phyloP scores from a whole-genome alignment of 495 filamentous ascomycete genomes.

The Penicilliopsis zonata region DNA sequence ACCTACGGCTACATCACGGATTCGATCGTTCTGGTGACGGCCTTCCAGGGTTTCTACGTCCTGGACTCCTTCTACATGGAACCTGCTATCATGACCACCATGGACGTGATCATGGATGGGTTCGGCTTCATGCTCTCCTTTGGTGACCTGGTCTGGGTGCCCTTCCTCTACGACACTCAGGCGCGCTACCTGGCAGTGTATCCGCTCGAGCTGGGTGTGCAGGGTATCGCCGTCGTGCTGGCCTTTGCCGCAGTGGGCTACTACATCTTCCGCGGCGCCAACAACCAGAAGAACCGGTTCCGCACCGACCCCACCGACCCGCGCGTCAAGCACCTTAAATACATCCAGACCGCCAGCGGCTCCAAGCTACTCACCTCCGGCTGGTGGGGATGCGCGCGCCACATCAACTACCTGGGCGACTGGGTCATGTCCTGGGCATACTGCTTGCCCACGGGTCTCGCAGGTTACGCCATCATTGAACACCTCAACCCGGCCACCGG shows the following conservation, averaged over 20 bases:
- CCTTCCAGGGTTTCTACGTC: slow-evolving; percentile 74
- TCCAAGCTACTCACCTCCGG: slow-evolving; percentile 72
- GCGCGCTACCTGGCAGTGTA: slow-evolving; percentile 78
- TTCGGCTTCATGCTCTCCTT: slow-evolving; percentile 97
- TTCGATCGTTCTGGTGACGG: slow-evolving; percentile 70
- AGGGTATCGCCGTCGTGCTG: slow-evolving; percentile 48
- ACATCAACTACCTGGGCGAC: slow-evolving; percentile 98
- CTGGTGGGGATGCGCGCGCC: slow-evolving; percentile 89
- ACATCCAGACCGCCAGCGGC: slow-evolving; percentile 75
- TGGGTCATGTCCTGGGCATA: slow-evolving; percentile 93
- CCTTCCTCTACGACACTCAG: slow-evolving; percentile 80
- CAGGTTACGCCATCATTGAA: slow-evolving; percentile 55
- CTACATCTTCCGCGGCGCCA: slow-evolving; percentile 81
- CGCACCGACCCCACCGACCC: slow-evolving; percentile 80
- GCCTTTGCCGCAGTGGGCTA: slow-evolving; percentile 60
- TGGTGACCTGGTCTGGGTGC: slow-evolving; percentile 88
- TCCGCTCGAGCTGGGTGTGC: slow-evolving; percentile 61
- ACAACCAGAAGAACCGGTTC: slow-evolving; percentile 92
- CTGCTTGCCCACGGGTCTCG: slow-evolving; percentile 76
- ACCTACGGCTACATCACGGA: slow-evolving; percentile 74
- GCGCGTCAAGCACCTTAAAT: slow-evolving; percentile 66
- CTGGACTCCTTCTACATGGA: slow-evolving; percentile 87
- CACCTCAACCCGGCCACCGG: slow-evolving; percentile 35
- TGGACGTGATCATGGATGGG: slow-evolving; percentile 90
- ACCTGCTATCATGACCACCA: slow-evolving; percentile 83